phyloP scores from a whole-genome alignment of 345 rosid genomes.

The Hirschfeldia incana region DNA sequence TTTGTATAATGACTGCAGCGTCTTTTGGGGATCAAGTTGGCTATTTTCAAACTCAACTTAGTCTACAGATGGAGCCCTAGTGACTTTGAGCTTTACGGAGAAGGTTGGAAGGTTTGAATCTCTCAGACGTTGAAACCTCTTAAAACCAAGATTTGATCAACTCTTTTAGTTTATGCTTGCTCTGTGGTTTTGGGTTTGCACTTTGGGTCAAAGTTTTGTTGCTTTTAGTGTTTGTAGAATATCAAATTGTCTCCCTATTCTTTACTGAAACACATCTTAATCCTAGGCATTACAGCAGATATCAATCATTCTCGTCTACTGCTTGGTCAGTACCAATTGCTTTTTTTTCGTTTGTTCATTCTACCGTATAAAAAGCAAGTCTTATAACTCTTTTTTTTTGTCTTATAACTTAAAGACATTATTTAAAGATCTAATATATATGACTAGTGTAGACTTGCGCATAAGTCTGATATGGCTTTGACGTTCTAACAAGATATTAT shows the following conservation, averaged over 20 bases:
- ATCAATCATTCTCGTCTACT: background rate
- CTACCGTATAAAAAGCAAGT: background rate
- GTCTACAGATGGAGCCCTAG: constrained; percentile 76
- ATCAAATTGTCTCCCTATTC: background rate
- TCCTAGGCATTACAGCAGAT: background rate
- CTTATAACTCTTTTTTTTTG: background rate
- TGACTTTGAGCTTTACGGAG: constrained; percentile 72
- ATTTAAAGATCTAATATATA: too few relatives aligned
- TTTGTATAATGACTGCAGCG: constrained; percentile 57
- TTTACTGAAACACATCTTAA: background rate
- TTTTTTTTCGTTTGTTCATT: background rate
- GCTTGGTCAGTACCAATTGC: background rate
- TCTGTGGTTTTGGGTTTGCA: background rate
- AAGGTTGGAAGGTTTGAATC: constrained; percentile 68
- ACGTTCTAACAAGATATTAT: too few relatives aligned
- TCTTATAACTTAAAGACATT: too few relatives aligned
- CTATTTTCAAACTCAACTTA: constrained; percentile 79
- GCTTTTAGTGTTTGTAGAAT: background rate
- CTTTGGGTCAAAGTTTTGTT: background rate
- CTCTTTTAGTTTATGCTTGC: background rate
- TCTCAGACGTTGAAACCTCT: constrained; percentile 74
- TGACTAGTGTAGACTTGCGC: too few relatives aligned
- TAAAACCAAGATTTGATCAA: constrained; percentile 34
- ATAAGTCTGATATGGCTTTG: too few relatives aligned
- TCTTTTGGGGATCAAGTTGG: constrained; percentile 80